phyloP scores from a whole-genome alignment of 106 monocot genomes.

The Allium fistulosum region DNA sequence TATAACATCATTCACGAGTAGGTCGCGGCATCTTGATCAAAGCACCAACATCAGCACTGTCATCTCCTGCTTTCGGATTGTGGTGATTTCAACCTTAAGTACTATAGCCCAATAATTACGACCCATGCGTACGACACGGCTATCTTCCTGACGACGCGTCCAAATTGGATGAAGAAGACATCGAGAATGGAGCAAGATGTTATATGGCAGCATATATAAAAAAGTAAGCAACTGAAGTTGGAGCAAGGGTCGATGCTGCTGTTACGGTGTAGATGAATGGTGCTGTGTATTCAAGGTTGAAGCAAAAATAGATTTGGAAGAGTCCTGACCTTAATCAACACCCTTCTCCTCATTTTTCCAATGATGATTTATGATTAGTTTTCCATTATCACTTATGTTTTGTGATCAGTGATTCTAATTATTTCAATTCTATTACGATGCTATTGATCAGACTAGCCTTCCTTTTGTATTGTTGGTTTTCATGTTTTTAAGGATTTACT shows the following conservation, averaged over 20 bases:
- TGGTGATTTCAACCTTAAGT: not conserved
- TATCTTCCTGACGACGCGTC: conserved; percentile 41
- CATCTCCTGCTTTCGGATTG: too few relatives aligned
- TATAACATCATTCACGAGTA: too few relatives aligned
- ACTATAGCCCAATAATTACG: conserved; percentile 41
- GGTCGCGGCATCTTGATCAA: too few relatives aligned
- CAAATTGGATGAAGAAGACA: not conserved
- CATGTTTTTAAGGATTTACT: too few relatives aligned
- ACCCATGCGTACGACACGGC: conserved; percentile 57
- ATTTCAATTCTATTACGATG: too few relatives aligned
- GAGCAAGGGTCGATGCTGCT: conserved; percentile 13
- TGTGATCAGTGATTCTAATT: too few relatives aligned
- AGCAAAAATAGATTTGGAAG: conserved; percentile 10
- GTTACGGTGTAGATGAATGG: conserved; percentile 2
- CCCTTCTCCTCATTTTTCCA: conserved; percentile 50
- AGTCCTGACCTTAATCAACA: conserved; percentile 72
- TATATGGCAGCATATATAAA: conserved; percentile 22
- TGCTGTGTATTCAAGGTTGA: not conserved
- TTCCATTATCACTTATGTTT: too few relatives aligned
- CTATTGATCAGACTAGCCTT: too few relatives aligned
- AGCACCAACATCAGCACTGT: too few relatives aligned
- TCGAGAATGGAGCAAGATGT: not conserved
- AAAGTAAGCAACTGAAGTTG: conserved; percentile 30
- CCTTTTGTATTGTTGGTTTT: too few relatives aligned
- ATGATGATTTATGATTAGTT: conserved; percentile 24